Base-by-base conservation (phyloP, 2,329 filamentous ascomycete species). In the Neonectria magnoliae region DNA sequence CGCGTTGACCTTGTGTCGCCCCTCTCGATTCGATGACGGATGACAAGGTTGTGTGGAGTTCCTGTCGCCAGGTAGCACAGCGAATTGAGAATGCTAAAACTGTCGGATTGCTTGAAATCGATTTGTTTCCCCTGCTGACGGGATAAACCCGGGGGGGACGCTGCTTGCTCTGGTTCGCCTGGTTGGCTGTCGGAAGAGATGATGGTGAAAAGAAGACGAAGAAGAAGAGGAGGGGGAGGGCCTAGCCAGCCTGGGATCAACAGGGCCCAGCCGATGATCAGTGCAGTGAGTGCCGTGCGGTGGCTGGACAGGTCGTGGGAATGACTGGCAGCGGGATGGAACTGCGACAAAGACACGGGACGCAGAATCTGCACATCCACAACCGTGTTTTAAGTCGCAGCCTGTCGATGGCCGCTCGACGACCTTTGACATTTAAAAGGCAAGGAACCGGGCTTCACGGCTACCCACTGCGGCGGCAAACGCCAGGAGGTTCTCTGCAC, bases 391-490 rank as follows among this genome's bases (percentile, higher is more conserved):
- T 31, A 9, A n/a, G 45, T 27, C 27, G 29, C 47, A 10, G 47
- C 27, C 33, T 38, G 8, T 45, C 42, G 29, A 57, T 33, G 55
- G 47, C 47, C 47, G 6, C 13, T 18, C 25, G 13, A 9, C 47
- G 47, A n/a, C 41, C 45, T 58, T 63, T 58, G n/a, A 38, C 29
- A 29, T 10, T 14, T 14, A 36, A 58, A 58, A 45, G 48, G 33
- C 50, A 51, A 41, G 36, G 27, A 25, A 5, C 11, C n/a, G 8
- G 29, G 41, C 48, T 58, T 53, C 60, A 58, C 55, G 53, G 38
- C 10, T 20, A 33, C 52, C 53, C 53, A 57, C 42, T 13, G 47
- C 53, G 52, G 60, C 60, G 60, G 45, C 53, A 62, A 57, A 33
- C 9, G 11, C 31, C 10, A 18, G 45, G 7, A n/a, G 45, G 20